These are phyloP conservation scores for Quercus rubra DNA, from an alignment of 306 rosid genomes.

Conservation along the genomic window DNA sequence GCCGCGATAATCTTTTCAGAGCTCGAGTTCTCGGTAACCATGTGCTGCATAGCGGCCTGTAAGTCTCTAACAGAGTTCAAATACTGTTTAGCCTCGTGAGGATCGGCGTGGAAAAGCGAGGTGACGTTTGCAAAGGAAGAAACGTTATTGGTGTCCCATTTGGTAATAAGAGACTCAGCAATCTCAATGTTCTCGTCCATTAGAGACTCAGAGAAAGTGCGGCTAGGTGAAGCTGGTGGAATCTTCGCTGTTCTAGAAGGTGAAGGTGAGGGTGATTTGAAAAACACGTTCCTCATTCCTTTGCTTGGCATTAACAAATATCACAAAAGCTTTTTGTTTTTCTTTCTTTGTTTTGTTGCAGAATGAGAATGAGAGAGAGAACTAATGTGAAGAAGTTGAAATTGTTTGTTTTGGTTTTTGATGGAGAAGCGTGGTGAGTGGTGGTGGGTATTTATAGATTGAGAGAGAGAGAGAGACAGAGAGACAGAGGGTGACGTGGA, in stretches of 20 bases:
- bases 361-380: neutral
- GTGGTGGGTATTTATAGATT: slow-evolving; percentile 15
- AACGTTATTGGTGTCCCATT: slow-evolving; percentile 43
- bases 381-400: neutral
- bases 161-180: slow-evolving; percentile 47
- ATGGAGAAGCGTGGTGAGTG: neutral
- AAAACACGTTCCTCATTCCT: slow-evolving; percentile 38
- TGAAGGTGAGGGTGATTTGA: slow-evolving; percentile 35
- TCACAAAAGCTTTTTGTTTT: neutral
- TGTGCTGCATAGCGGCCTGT: slow-evolving; percentile 63
- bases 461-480: neutral
- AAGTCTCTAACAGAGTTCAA: slow-evolving; percentile 50
- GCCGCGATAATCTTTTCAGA: slow-evolving; percentile 45
- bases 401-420: neutral
- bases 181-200: slow-evolving; percentile 59
- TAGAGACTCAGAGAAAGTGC: slow-evolving; percentile 40
- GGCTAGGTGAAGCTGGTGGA: slow-evolving; percentile 25
- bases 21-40: slow-evolving; percentile 19
- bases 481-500: neutral
- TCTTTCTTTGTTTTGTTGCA: neutral
- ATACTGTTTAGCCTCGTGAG: slow-evolving; percentile 59
- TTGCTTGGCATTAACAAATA: slow-evolving; percentile 24
- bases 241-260: neutral
- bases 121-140: slow-evolving; percentile 5
- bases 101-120: slow-evolving; percentile 51